Conservation (phyloP, 345 rosid genomes). For the Schrenkiella parvula region DNA sequence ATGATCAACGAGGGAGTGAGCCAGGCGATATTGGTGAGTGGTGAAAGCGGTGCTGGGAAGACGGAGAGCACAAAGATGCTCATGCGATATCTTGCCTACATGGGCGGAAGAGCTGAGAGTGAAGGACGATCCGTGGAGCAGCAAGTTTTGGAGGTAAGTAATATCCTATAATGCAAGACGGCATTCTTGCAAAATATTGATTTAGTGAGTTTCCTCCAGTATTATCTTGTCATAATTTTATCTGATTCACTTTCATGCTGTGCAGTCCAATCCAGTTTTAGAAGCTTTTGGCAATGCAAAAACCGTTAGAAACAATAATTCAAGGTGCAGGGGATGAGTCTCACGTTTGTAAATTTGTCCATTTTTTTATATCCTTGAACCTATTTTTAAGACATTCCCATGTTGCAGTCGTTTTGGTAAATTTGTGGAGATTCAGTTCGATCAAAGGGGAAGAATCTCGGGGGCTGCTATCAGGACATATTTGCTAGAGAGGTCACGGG, state of each 20-base stretch:
- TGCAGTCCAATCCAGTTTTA: slow-evolving; percentile 94
- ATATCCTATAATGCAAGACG: not conserved
- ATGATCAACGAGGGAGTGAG: slow-evolving; percentile 90
- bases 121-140: slow-evolving; percentile 93
- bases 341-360: not conserved
- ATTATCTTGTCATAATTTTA: not conserved
- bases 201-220: not conserved
- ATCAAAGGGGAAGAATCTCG: slow-evolving; percentile 74
- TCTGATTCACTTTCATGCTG: slow-evolving; percentile 18
- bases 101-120: slow-evolving; percentile 82
- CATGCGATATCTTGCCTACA: slow-evolving; percentile 87
- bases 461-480: slow-evolving; percentile 99
- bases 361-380: slow-evolving; percentile 18
- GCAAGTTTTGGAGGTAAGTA: slow-evolving; percentile 85
- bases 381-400: slow-evolving; percentile 11
- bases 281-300: slow-evolving; percentile 99
- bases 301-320: slow-evolving; percentile 94
- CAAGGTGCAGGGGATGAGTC: slow-evolving; percentile 54
- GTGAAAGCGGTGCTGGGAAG: slow-evolving; percentile 99
- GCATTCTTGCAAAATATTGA: not conserved
- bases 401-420: slow-evolving; percentile 93
- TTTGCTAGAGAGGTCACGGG: slow-evolving; percentile 92
- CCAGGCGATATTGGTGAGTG: slow-evolving; percentile 93
- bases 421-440: slow-evolving; percentile 95
- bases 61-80: slow-evolving; percentile 98